Evolutionary conservation across 352 stramenopile species (phyloP).

Genomic region (Elongisporangium undulatum): DNA sequence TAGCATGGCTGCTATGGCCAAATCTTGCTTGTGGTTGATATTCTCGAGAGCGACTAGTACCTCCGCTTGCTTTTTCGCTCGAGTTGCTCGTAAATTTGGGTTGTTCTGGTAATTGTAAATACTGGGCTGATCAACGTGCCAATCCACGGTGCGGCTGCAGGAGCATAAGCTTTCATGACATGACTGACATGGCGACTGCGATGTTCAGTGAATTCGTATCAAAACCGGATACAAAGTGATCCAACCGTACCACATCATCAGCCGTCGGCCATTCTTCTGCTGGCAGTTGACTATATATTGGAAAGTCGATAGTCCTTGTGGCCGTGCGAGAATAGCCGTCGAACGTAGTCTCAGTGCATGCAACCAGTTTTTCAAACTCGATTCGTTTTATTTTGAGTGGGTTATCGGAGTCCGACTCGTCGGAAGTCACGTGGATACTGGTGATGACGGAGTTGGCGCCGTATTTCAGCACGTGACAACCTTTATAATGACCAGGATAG

Average conservation of each 20-base stretch:
- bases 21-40: slow-evolving; percentile 4
- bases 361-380: background rate
- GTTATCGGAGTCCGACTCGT: background rate
- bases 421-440: background rate
- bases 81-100: too few species aligned
- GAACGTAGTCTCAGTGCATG: background rate
- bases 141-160: too few species aligned
- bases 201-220: too few species aligned
- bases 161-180: too few species aligned
- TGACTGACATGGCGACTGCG: too few species aligned
- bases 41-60: slow-evolving; percentile 10
- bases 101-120: too few species aligned
- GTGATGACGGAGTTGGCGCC: background rate
- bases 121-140: background rate
- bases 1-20: background rate
- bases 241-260: too few species aligned
- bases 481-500: background rate
- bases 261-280: background rate
- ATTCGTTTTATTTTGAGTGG: background rate
- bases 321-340: background rate
- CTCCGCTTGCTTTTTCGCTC: too few species aligned
- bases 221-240: too few species aligned
- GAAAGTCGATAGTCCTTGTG: slow-evolving; percentile 4
- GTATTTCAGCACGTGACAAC: background rate
- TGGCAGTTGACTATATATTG: slow-evolving; percentile 2